phyloP scores from a whole-genome alignment of 2,329 filamentous ascomycete genomes.

The Phyllosticta citrichinensis region DNA sequence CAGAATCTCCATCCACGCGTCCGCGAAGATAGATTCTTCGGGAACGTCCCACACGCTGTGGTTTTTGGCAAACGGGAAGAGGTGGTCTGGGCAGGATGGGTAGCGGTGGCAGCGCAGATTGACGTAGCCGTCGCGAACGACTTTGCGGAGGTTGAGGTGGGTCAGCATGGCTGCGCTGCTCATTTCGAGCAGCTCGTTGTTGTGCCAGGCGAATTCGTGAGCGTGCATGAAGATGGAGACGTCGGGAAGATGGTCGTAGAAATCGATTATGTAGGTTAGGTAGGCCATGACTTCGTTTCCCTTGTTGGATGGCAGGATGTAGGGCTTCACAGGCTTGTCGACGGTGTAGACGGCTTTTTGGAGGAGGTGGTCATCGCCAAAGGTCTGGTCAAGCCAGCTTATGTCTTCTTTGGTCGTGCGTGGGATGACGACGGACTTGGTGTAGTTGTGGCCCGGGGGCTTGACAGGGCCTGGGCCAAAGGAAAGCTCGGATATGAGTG shows the following conservation, averaged over 20 bases:
- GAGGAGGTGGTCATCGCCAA: conserved; percentile 29
- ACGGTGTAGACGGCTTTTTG: conserved; percentile 13
- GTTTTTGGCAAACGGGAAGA: conserved; percentile 31
- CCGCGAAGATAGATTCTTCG: conserved; percentile 10
- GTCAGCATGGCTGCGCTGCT: conserved; percentile 24
- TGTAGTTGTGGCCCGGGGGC: conserved; percentile 34
- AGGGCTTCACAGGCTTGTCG: conserved; percentile 9
- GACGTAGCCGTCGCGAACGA: conserved; percentile 27
- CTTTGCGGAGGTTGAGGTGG: conserved; percentile 22
- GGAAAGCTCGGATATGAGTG: neutral
- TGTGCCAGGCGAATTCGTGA: conserved; percentile 11
- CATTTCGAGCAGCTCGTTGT: conserved; percentile 18
- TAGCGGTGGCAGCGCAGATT: conserved; percentile 30
- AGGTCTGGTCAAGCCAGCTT: conserved; percentile 37
- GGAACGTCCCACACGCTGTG: conserved; percentile 45
- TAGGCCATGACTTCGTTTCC: conserved; percentile 18
- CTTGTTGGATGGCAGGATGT: conserved; percentile 15
- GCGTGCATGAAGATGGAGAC: conserved; percentile 16
- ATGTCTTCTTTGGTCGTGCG: conserved; percentile 36
- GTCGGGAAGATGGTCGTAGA: conserved; percentile 16
- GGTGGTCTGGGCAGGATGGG: conserved; percentile 28
- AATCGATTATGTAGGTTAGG: conserved; percentile 18
- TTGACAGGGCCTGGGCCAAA: conserved; percentile 24
- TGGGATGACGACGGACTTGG: conserved; percentile 39
- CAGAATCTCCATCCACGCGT: conserved; percentile 12